Percentiles rank a stretch among this genome's conserved stretches.
Conservation (phyloP, 2,329 filamentous ascomycete species). For the Fusarium multiceps region DNA sequence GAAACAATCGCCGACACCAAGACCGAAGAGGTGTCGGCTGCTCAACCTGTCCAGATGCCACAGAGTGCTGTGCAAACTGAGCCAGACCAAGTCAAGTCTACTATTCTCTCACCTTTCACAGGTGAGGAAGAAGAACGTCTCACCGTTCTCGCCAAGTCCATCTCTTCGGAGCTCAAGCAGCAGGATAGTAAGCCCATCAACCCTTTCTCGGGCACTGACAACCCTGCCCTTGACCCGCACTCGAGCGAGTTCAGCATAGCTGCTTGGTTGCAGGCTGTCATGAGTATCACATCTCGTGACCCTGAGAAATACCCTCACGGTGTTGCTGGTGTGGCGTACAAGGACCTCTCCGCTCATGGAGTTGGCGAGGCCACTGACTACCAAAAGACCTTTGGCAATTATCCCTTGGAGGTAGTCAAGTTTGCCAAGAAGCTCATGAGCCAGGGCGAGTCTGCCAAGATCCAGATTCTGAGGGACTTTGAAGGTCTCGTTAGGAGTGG, state of each 20-base stretch:
- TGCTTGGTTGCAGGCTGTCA: neutral
- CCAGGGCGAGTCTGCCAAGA: neutral
- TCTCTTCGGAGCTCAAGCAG: neutral
- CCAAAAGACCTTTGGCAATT: neutral
- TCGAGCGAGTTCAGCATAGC: neutral
- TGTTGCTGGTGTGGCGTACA: neutral
- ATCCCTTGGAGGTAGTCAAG: neutral
- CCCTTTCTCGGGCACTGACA: fast-evolving
- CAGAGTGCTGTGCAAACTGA: fast-evolving
- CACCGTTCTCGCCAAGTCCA: neutral
- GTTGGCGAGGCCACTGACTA: neutral
- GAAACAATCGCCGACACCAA: fast-evolving
- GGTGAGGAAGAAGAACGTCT: neutral
- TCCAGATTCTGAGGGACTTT: slow-evolving; percentile 67
- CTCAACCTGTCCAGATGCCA: no score
- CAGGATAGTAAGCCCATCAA: neutral
- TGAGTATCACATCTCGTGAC: neutral
- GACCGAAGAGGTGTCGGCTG: fast-evolving
- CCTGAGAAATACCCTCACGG: neutral
- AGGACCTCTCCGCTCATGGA: neutral
- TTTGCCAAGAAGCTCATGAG: neutral
- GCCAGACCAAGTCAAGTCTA: neutral
- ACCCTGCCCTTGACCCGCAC: neutral
- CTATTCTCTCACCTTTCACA: neutral
- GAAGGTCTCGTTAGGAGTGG: slow-evolving; percentile 74